phyloP scores from a whole-genome alignment of 495 filamentous ascomycete genomes.

The Aspergillus leporis region DNA sequence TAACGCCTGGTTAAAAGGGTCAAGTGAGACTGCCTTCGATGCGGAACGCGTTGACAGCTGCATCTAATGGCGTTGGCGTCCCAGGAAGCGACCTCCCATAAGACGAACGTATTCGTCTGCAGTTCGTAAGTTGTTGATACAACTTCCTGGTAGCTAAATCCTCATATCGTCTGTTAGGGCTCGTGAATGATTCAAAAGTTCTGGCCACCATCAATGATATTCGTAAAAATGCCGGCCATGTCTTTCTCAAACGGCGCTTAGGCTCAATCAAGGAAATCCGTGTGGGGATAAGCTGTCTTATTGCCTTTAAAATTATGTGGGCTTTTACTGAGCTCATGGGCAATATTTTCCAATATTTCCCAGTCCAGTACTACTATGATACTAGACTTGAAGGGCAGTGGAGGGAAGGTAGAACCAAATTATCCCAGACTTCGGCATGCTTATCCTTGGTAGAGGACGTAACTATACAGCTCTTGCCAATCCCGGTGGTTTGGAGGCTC shows the following conservation, averaged over 20 bases:
- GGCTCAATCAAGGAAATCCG: too few species aligned
- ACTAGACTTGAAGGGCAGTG: not conserved
- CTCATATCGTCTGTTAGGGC: not conserved
- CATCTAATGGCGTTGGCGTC: not conserved
- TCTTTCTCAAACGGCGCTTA: too few species aligned
- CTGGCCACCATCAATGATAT: too few species aligned
- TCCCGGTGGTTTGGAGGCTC: not conserved
- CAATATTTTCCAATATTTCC: not conserved
- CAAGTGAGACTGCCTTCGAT: too few species aligned
- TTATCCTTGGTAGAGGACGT: not conserved
- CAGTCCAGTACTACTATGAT: not conserved
- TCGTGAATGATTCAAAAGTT: not conserved
- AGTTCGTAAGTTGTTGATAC: not conserved
- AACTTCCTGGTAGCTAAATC: too few species aligned
- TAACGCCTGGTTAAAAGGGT: too few species aligned
- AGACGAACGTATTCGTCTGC: not conserved
- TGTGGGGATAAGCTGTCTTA: not conserved
- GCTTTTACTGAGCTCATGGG: not conserved
- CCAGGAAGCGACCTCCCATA: not conserved
- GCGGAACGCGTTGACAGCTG: not conserved
- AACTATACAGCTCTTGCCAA: not conserved
- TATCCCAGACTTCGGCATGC: not conserved
- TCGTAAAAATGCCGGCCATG: too few species aligned
- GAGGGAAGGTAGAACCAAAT: not conserved
- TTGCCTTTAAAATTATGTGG: not conserved